Evolutionary conservation across 2,329 filamentous ascomycete species (phyloP).

Genomic region (Nectriaceae sp.): DNA sequence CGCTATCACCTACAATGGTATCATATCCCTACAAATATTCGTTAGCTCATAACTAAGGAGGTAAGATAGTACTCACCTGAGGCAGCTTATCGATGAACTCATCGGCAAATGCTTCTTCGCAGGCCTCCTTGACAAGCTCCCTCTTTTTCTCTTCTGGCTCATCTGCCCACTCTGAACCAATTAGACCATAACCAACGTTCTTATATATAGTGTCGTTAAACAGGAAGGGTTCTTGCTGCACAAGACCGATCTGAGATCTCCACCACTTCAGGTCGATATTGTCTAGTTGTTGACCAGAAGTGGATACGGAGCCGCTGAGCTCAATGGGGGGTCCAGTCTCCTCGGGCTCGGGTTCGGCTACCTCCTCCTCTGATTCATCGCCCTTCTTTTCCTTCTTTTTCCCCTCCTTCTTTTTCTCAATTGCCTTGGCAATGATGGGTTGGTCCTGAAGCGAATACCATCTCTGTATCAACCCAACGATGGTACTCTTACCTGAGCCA

Average conservation of each 20-base stretch:
- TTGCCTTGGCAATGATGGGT: conserved; percentile 50
- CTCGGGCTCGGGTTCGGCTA: conserved; percentile 34
- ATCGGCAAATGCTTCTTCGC: conserved; percentile 67
- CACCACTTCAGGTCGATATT: conserved; percentile 65
- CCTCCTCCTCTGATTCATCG: conserved; percentile 30
- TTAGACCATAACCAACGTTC: conserved; percentile 63
- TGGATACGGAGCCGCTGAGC: conserved; percentile 49
- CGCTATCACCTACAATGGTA: conserved; percentile 74
- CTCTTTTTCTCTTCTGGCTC: conserved; percentile 56
- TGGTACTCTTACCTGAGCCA: conserved; percentile 74
- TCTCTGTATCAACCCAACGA: conserved; percentile 69
- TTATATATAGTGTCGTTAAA: conserved; percentile 67
- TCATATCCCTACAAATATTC: conserved; percentile 60
- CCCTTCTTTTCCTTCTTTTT: conserved; percentile 41
- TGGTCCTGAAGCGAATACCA: conserved; percentile 68
- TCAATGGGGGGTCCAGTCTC: conserved; percentile 45
- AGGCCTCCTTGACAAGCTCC: conserved; percentile 63
- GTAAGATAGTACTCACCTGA: conserved; percentile 37
- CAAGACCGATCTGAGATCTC: conserved; percentile 64
- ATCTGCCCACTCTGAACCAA: conserved; percentile 54
- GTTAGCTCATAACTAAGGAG: conserved; percentile 10
- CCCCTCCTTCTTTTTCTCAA: conserved; percentile 49
- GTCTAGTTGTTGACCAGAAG: conserved; percentile 54
- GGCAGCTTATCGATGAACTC: conserved; percentile 69
- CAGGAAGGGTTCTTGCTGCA: conserved; percentile 69